These are phyloP conservation scores for Suhomyces pyralidae DNA, from an alignment of 805 yeast genomes.

Conservation along the genomic window DNA sequence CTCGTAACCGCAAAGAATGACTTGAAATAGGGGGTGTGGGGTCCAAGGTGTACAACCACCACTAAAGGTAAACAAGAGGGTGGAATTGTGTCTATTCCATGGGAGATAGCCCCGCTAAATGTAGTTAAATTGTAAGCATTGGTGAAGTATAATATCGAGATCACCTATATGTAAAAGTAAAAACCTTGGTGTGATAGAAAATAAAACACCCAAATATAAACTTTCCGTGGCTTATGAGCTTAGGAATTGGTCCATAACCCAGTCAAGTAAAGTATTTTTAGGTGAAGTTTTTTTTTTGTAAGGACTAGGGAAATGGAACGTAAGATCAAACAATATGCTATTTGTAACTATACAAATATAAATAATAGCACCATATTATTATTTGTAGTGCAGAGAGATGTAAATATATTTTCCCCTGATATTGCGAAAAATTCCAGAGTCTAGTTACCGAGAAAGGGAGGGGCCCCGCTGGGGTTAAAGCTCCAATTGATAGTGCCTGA, in stretches of 20 bases:
- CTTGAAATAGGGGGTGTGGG: not conserved
- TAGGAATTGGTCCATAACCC: not conserved
- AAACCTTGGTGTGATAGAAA: not conserved
- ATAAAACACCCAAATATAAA: not conserved
- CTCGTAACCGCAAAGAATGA: not conserved
- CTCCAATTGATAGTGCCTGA: not conserved
- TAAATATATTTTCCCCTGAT: not conserved
- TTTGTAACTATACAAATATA: not conserved
- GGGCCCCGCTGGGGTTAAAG: not conserved
- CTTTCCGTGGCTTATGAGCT: not conserved
- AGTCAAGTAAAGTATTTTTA: not conserved
- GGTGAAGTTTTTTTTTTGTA: not conserved
- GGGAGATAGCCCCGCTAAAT: not conserved
- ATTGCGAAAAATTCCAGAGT: not conserved
- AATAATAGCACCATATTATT: not conserved
- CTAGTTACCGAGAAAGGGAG: not conserved
- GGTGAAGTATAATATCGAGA: not conserved
- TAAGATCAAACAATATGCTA: not conserved
- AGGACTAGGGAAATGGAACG: not conserved
- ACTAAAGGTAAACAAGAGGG: not conserved
- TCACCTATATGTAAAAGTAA: not conserved
- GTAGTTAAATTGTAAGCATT: not conserved
- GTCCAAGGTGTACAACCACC: not conserved
- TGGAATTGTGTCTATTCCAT: not conserved
- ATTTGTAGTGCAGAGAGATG: not conserved